phyloP scores from a whole-genome alignment of 1,139 yeast genomes.

The Saccharomyces hybrid region DNA sequence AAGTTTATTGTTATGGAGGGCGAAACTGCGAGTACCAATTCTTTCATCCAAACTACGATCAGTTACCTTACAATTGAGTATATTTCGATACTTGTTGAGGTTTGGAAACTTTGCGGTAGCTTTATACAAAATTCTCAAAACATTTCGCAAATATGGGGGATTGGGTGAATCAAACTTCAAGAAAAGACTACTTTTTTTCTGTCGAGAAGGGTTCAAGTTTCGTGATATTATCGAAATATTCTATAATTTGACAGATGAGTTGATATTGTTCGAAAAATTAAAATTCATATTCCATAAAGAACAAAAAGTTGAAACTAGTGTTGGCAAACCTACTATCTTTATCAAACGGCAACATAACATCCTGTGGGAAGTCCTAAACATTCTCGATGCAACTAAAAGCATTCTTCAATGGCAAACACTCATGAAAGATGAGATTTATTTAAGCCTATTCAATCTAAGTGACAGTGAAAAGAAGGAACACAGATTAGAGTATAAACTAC shows the following conservation, averaged over 20 bases:
- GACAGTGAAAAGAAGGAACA: neutral
- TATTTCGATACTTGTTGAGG: slow-evolving; percentile 61
- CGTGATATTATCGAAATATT: neutral
- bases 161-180: neutral
- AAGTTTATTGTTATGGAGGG: neutral
- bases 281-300: neutral
- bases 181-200: neutral
- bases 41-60: neutral
- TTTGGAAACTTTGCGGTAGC: slow-evolving; percentile 59
- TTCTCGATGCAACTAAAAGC: neutral
- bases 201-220: neutral
- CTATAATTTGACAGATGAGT: slow-evolving; percentile 57
- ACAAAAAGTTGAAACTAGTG: neutral
- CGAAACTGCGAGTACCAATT: neutral
- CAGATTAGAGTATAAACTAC: neutral
- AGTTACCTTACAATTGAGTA: slow-evolving; percentile 44
- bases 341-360: neutral
- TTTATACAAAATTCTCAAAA: neutral
- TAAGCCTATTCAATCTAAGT: neutral
- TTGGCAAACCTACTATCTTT: neutral
- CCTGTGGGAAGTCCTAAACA: neutral
- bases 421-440: neutral
- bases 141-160: neutral
- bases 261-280: slow-evolving; percentile 46
- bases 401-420: neutral